Evolutionary conservation across 345 rosid species (phyloP).

Genomic region (Brassica incana): DNA sequence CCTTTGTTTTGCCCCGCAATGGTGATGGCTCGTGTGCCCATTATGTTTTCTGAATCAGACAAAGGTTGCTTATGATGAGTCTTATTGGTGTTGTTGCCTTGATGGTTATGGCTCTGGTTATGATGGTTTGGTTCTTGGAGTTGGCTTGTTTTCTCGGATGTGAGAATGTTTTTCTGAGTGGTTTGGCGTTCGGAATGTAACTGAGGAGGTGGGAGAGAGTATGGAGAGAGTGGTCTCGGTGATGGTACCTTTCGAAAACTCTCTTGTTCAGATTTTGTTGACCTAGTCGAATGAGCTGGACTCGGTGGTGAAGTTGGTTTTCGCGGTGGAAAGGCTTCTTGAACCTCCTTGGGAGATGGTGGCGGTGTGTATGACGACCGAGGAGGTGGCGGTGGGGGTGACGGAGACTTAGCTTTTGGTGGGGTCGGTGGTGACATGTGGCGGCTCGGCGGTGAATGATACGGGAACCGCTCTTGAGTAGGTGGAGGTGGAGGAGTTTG

Average conservation of each 20-base stretch:
- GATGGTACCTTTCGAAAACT: slow-evolving; percentile 39
- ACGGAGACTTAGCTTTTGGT: not conserved
- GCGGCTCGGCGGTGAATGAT: slow-evolving; percentile 32
- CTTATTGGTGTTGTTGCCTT: slow-evolving; percentile 20
- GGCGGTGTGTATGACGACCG: slow-evolving; percentile 37
- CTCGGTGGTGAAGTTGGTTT: slow-evolving; percentile 43
- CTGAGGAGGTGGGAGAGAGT: slow-evolving; percentile 66
- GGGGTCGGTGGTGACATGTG: slow-evolving; percentile 21
- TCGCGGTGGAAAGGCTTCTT: slow-evolving; percentile 34
- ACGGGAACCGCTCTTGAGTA: slow-evolving; percentile 29
- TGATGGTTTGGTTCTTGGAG: slow-evolving; percentile 33
- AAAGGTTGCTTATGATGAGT: slow-evolving; percentile 33
- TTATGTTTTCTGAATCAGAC: slow-evolving; percentile 36
- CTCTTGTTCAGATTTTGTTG: not conserved
- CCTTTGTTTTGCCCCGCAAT: slow-evolving; percentile 92
- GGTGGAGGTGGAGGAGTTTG: slow-evolving; percentile 24
- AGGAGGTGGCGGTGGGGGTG: slow-evolving; percentile 3
- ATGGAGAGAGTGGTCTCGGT: slow-evolving; percentile 68
- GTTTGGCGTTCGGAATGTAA: slow-evolving; percentile 42
- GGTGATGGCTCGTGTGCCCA: slow-evolving; percentile 61
- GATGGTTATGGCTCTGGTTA: not conserved
- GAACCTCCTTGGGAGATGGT: slow-evolving; percentile 34
- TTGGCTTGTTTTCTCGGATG: slow-evolving; percentile 41
- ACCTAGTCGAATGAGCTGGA: slow-evolving; percentile 27
- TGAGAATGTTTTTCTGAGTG: slow-evolving; percentile 64